phyloP scores from a whole-genome alignment of 192 early-diverging fungal species.

The Borealophlyctis nickersoniae region DNA sequence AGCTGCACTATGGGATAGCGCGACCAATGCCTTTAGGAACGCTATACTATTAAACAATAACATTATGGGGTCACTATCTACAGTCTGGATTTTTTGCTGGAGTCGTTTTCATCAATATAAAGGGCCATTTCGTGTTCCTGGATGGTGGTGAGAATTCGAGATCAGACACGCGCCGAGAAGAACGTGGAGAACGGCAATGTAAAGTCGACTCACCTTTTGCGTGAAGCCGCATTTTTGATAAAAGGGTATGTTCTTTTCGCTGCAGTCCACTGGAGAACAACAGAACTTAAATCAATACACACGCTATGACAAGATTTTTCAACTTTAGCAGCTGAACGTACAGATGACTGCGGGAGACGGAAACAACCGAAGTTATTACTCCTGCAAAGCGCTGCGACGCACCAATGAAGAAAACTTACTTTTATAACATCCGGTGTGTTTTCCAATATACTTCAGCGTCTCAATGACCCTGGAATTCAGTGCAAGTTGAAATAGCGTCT shows the following conservation, averaged over 20 bases:
- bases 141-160: neutral
- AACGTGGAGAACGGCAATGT: neutral
- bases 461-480: slow-evolving; percentile 67
- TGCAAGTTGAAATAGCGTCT: too few species aligned
- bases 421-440: slow-evolving; percentile 87
- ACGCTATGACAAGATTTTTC: too few species aligned
- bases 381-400: too few species aligned
- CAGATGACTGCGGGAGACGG: slow-evolving; percentile 44
- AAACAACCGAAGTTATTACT: slow-evolving; percentile 55
- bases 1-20: too few species aligned
- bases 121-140: slow-evolving; percentile 50
- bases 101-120: slow-evolving; percentile 52
- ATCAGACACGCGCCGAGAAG: neutral
- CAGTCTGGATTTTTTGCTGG: too few species aligned
- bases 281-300: too few species aligned
- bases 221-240: slow-evolving; percentile 88
- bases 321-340: too few species aligned
- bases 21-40: too few species aligned
- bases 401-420: too few species aligned
- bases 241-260: slow-evolving; percentile 77
- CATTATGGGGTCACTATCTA: too few species aligned
- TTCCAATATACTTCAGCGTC: slow-evolving; percentile 74
- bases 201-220: slow-evolving; percentile 52
- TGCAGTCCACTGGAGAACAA: slow-evolving; percentile 50
- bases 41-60: too few species aligned